phyloP scores from a whole-genome alignment of 2,329 filamentous ascomycete species.

The Nemania sp. region DNA sequence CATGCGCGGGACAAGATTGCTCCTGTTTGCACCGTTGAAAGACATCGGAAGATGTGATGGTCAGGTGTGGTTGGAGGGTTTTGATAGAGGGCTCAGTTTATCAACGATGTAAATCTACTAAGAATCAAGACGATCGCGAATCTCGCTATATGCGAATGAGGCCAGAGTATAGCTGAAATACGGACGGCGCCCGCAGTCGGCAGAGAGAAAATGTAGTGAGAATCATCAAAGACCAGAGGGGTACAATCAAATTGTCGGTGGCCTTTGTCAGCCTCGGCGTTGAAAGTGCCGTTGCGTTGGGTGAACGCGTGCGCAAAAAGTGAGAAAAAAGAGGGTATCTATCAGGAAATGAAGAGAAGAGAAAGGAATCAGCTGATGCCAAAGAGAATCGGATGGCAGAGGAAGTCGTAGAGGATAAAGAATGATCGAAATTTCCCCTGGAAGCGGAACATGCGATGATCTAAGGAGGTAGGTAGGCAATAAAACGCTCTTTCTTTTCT shows the following conservation, averaged over 20 bases:
- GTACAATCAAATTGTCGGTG: neutral
- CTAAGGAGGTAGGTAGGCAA: neutral
- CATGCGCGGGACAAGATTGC: constrained; percentile 14
- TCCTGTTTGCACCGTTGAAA: constrained; percentile 18
- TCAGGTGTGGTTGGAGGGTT: neutral
- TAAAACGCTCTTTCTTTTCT: neutral
- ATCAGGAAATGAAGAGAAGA: constrained; percentile 7
- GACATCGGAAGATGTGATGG: constrained; percentile 11
- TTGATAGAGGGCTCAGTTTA: neutral
- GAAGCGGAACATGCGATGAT: constrained; percentile 1
- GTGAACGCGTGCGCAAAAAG: constrained; percentile 1
- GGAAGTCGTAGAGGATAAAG: constrained; percentile 1
- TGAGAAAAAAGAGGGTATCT: neutral
- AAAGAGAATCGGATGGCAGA: neutral
- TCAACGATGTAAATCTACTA: neutral
- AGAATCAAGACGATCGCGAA: neutral
- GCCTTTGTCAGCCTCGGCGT: neutral
- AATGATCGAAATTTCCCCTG: constrained; percentile 5
- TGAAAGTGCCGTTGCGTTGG: neutral
- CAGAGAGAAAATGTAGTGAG: too few species aligned
- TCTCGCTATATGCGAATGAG: neutral
- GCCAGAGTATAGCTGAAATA: neutral
- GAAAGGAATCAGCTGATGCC: constrained; percentile 1
- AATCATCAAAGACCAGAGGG: neutral
- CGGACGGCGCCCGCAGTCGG: neutral